Evolutionary conservation across 192 early-diverging fungal species (phyloP), one percentile per base, ranked within the genome.

Genomic region (Diversispora eburnea): DNA sequence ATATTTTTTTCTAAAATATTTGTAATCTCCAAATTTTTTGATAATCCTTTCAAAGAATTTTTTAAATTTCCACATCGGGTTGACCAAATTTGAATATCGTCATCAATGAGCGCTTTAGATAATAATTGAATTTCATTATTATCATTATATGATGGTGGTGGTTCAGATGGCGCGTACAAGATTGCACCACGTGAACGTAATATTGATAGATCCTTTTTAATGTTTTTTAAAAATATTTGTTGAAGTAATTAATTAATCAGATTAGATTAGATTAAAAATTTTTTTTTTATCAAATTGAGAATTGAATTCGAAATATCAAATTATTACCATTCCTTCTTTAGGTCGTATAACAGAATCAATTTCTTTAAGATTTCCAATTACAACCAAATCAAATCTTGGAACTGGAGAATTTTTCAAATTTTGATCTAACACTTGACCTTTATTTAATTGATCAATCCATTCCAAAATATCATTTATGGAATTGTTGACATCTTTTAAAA

Each of bases 311-410:
- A 10, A 17, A 10, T 10, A 9, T 52, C 9, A 52, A 17, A 12
- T 17, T 10, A 25, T 62, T 15, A 62, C 60, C 60, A 20, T 10
- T 13, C 19, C 19, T n/a, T 61, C n/a, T n/a, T 25, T 33, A 8
- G 60, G 20, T 62, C 60, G n/a, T 62, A 62, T 42, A 42, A 62
- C 9, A 41, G 3, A 42, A 62, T 62, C 60, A 25, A 62, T 41
- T 13, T 62, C 60, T 22, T 62, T 25, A 33, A 62, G 15, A 25
- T 62, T 25, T 6, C 60, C 22, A 13, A 62, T 22, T 15, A 62
- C 60, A 25, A 25, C 60, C 33, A 62, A 62, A 62, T 62, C 60
- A 62, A 62, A 62, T 33, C 60, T 62, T 41, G 60, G 60, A 5
- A 62, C 60, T 8, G 60, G 60, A 12, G 60, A 62, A 15, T 41